A percentile compares a stretch with the other conserved stretches of the same genome.
Conservation (phyloP, 805 yeast genomes). For the Nakazawaea pomicola region DNA sequence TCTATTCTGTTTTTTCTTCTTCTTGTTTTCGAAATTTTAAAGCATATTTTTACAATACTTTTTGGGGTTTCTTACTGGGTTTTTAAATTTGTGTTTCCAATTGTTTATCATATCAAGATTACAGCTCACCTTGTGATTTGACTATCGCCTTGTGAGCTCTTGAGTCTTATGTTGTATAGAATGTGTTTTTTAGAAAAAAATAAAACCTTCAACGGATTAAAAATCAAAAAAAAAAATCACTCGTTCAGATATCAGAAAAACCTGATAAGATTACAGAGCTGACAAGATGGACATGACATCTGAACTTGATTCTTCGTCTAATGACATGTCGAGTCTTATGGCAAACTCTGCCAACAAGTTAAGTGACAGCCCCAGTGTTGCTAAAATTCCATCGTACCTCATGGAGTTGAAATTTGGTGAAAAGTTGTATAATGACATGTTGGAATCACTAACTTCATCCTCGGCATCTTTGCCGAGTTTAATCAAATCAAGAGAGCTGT, state of each 20-base stretch:
- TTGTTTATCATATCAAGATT: no score
- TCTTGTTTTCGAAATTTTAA: neutral
- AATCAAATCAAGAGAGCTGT: constrained; percentile 7
- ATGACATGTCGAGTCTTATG: neutral
- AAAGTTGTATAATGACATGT: constrained; percentile 12
- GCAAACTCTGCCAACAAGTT: neutral
- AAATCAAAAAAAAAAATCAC: neutral
- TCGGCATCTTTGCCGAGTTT: constrained; percentile 9
- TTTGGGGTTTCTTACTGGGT: neutral
- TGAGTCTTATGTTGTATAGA: neutral
- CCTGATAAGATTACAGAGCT: neutral
- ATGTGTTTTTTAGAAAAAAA: constrained; percentile 1
- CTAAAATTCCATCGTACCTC: constrained; percentile 20
- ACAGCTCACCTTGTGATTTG: no score
- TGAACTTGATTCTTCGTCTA: neutral
- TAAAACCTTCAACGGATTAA: constrained; percentile 15
- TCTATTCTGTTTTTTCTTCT: neutral
- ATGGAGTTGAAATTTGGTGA: constrained; percentile 19
- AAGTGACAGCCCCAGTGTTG: neutral
- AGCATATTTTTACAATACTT: no score
- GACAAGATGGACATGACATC: neutral
- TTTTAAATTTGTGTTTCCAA: neutral
- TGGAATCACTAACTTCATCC: constrained; percentile 13
- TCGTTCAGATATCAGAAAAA: neutral
- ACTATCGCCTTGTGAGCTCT: neutral